Evolutionary conservation across 306 rosid genomes (phyloP), one percentile per base, ranked within the genome.

Genomic region (Cicer cuneatum): DNA sequence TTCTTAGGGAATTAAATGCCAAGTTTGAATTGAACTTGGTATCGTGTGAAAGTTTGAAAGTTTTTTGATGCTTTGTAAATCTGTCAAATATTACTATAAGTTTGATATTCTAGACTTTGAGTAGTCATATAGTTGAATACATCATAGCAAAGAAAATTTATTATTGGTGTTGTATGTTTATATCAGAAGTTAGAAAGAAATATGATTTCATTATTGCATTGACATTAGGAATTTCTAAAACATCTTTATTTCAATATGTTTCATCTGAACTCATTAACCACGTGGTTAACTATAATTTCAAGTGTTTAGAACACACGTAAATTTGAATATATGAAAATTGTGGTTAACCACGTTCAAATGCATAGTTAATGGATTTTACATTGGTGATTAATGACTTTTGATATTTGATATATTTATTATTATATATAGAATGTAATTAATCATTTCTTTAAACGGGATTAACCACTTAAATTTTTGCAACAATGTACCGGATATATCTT

Each of bases 1-100:
- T 73, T 83, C 65, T 70, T 83, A 58, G 79, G 81, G 40, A 68
- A 67, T 47, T 79, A 62, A 82, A 74, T 70, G 48, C 63, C 49
- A 40, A 13, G 80, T 66, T 80, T 67, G 73, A 13, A 48, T 80
- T 16, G 14, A 47, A 49, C 39, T 68, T 64, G 15, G 9, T 56
- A 63, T 78, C 41, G 37, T 71, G 72, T 79, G 19, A n/a, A 16
- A 69, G 64, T 39, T 11, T 19, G 29, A 53, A 16, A 62, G 53
- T 24, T 53, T 24, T 38, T 61, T 43, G 16, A 18, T 53, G 66
- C 56, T 39, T 72, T 81, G 88, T 78, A 81, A 65, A 81, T 85
- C 33, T 69, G 57, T 14, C 16, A 51, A 54, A 43, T 65, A 64
- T 21, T 60, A 47, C 69, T 5, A 19, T 11, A 5, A 35, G 58